These are phyloP conservation scores for Beta corolliflora DNA, from an alignment of 179 eudicot species.

Conservation along the genomic window DNA sequence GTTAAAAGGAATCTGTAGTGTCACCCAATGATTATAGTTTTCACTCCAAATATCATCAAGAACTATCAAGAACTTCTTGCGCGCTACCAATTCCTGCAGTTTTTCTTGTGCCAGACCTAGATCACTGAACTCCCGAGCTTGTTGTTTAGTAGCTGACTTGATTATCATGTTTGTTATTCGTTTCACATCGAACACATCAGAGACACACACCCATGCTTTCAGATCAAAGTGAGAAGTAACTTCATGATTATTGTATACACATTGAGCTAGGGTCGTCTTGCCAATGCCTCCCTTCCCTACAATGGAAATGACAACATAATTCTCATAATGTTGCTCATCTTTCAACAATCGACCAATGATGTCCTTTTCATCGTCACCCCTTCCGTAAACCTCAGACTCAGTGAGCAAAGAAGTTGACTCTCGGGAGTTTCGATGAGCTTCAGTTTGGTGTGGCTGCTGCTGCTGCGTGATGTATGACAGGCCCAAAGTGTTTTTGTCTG, in stretches of 20 bases:
- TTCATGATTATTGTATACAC: neutral
- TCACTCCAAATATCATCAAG: constrained; percentile 17
- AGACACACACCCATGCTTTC: constrained; percentile 11
- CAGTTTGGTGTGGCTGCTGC: too few relatives aligned
- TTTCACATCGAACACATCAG: constrained; percentile 4
- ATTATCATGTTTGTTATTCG: neutral
- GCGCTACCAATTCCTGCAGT: neutral
- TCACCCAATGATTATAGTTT: neutral
- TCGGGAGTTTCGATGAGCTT: too few relatives aligned
- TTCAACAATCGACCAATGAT: too few relatives aligned
- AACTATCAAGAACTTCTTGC: constrained; percentile 10
- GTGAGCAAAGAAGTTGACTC: too few relatives aligned
- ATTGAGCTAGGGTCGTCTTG: neutral
- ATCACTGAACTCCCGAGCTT: neutral
- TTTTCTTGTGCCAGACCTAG: neutral
- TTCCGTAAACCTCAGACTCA: too few relatives aligned
- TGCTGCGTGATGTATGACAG: too few relatives aligned
- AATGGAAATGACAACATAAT: neutral
- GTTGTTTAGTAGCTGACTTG: neutral
- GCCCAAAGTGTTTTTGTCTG: too few relatives aligned
- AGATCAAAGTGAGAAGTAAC: neutral
- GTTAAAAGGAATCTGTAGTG: neutral
- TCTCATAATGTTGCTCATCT: too few relatives aligned
- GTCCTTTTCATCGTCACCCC: too few relatives aligned
- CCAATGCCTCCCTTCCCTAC: neutral